A percentile compares a stretch with the other conserved stretches of the same genome.
These are phyloP conservation scores for Raffaelea ambrosiae DNA, from an alignment of 2,329 filamentous ascomycete genomes.

Conservation along the genomic window DNA sequence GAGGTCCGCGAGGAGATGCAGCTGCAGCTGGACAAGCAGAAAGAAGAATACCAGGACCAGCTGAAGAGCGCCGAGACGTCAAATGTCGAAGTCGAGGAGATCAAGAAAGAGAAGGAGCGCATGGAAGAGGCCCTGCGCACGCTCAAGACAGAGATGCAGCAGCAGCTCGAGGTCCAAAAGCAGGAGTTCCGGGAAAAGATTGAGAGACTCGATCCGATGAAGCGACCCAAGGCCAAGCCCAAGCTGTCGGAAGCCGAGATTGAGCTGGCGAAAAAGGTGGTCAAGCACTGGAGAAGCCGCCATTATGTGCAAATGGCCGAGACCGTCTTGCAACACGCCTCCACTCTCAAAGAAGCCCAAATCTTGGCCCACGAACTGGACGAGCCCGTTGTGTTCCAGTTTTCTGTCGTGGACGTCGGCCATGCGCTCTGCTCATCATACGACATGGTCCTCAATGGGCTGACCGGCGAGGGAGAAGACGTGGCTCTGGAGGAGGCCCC, in stretches of 20 bases:
- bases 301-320: constrained; percentile 94
- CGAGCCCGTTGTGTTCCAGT: constrained; percentile 89
- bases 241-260: constrained; percentile 66
- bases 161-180: constrained; percentile 74
- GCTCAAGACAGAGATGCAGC: constrained; percentile 83
- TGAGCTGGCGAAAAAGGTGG: constrained; percentile 55
- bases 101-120: constrained; percentile 69
- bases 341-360: constrained; percentile 87
- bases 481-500: constrained; percentile 67
- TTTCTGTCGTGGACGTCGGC: constrained; percentile 80
- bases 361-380: constrained; percentile 97
- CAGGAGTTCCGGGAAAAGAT: constrained; percentile 79
- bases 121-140: constrained; percentile 77
- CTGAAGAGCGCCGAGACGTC: constrained; percentile 67
- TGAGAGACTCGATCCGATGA: constrained; percentile 62
- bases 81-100: constrained; percentile 72
- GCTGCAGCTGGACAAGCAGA: constrained; percentile 70
- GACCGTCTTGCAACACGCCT: constrained; percentile 77
- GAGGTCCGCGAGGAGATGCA: constrained; percentile 78
- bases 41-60: constrained; percentile 72
- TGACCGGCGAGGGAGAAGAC: constrained; percentile 78
- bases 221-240: constrained; percentile 50
- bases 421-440: constrained; percentile 90
- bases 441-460: constrained; percentile 88
- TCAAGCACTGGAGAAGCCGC: constrained; percentile 70